Conservation (phyloP, 2,329 filamentous ascomycete species). For the Fonsecaea nubica region DNA sequence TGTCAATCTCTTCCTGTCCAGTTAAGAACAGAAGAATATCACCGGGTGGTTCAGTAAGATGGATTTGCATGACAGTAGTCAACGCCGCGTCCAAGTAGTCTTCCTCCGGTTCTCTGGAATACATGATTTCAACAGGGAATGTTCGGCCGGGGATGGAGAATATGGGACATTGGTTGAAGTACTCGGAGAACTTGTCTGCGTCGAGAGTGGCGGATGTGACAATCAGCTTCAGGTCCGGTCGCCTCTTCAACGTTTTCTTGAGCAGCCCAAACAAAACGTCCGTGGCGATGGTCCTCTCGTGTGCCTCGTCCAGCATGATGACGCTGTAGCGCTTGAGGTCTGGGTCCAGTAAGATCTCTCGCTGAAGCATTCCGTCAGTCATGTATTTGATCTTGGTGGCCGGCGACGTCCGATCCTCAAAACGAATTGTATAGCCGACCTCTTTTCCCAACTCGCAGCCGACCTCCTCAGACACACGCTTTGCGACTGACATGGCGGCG, state of each 20-base stretch:
- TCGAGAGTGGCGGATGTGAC: constrained; percentile 96
- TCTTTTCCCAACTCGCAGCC: constrained; percentile 89
- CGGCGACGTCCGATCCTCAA: constrained; percentile 89
- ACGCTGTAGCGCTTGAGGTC: constrained; percentile 89
- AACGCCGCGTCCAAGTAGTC: constrained; percentile 94
- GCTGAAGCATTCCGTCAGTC: constrained; percentile 97
- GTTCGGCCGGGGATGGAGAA: constrained; percentile 95
- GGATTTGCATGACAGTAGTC: constrained; percentile 98
- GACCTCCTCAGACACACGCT: constrained; percentile 94
- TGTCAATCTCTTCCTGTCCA: constrained; percentile 97
- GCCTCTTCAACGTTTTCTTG: constrained; percentile 87
- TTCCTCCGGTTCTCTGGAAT: constrained; percentile 90
- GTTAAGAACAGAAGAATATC: constrained; percentile 98
- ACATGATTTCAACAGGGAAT: constrained; percentile 94
- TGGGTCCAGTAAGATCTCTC: constrained; percentile 91
- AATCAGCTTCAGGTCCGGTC: constrained; percentile 90
- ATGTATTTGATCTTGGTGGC: constrained; percentile 98
- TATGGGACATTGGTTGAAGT: constrained; percentile 95
- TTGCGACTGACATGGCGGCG: constrained; percentile 97
- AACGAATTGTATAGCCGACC: constrained; percentile 96
- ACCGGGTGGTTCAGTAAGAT: constrained; percentile 86
- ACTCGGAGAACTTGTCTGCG: constrained; percentile 95
- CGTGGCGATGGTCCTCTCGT: constrained; percentile 95
- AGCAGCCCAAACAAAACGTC: constrained; percentile 93
- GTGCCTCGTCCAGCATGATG: constrained; percentile 97